Evolutionary conservation across 2,329 filamentous ascomycete genomes (phyloP).

Genomic region (Sporothrix sp.): DNA sequence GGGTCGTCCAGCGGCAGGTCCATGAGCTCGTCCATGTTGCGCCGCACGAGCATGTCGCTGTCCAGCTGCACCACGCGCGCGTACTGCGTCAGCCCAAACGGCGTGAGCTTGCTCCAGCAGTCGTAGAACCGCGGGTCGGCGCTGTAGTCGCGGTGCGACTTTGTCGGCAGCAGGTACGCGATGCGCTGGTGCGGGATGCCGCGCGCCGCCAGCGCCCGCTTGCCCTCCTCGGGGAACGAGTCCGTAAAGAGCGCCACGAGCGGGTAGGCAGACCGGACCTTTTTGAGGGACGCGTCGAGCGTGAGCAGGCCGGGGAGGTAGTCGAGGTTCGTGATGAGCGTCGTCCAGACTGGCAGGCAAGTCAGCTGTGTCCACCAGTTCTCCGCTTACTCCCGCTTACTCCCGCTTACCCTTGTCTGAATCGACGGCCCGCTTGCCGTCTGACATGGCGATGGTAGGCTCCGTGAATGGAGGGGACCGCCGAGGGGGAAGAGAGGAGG

Average conservation of each 20-base stretch:
- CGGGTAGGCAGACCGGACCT: constrained; percentile 57
- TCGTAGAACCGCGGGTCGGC: constrained; percentile 80
- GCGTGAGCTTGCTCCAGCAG: constrained; percentile 79
- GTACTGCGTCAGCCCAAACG: constrained; percentile 69
- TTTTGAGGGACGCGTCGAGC: constrained; percentile 66
- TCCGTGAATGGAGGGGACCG: not conserved
- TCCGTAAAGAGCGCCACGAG: constrained; percentile 78
- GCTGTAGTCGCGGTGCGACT: constrained; percentile 53
- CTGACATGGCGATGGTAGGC: constrained; percentile 20
- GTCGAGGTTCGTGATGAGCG: constrained; percentile 71
- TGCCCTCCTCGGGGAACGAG: constrained; percentile 58
- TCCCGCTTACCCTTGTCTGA: constrained; percentile 26
- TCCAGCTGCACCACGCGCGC: constrained; percentile 74
- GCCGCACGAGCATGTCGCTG: constrained; percentile 73
- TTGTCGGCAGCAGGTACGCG: constrained; percentile 59
- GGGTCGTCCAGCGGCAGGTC: constrained; percentile 49
- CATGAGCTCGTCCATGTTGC: constrained; percentile 92
- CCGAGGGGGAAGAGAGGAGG: not conserved
- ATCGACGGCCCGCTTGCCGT: constrained; percentile 25
- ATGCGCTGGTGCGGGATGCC: constrained; percentile 61
- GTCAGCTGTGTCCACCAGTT: not conserved
- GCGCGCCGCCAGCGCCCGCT: constrained; percentile 57
- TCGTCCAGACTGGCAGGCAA: constrained; percentile 59
- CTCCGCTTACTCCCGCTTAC: not conserved
- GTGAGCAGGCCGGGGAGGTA: constrained; percentile 79